phyloP scores from a whole-genome alignment of 768 basidiomycete genomes.

The Vararia minispora region DNA sequence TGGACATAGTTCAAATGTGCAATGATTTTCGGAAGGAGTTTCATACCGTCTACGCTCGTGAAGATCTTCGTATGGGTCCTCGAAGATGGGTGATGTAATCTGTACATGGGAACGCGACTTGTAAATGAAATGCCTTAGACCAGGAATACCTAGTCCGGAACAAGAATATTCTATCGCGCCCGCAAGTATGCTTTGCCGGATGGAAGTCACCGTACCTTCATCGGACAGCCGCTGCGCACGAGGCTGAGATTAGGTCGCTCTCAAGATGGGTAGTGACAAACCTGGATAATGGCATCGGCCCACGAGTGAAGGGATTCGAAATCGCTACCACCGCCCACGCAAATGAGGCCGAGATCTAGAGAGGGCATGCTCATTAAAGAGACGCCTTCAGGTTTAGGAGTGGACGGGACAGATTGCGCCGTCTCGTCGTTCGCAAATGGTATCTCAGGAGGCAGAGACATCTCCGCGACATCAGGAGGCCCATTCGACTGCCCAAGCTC shows the following conservation, averaged over 20 bases:
- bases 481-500: too few relatives aligned
- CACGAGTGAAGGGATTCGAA: conserved; percentile 76
- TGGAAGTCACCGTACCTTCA: conserved; percentile 44
- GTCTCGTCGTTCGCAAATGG: too few relatives aligned
- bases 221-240: conserved; percentile 45
- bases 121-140: conserved; percentile 90
- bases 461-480: too few relatives aligned
- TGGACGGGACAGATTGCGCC: too few relatives aligned
- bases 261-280: conserved; percentile 19
- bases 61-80: conserved; percentile 66
- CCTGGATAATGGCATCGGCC: conserved; percentile 57
- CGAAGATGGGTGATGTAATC: conserved; percentile 75
- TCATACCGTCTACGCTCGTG: conserved; percentile 51
- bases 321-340: conserved; percentile 73
- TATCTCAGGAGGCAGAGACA: too few relatives aligned
- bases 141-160: conserved; percentile 76
- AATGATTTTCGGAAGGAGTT: background rate
- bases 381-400: too few relatives aligned
- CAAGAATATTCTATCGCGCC: conserved; percentile 54
- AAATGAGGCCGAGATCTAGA: conserved; percentile 49
- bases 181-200: conserved; percentile 35
- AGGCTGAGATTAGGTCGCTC: background rate
- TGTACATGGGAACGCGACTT: conserved; percentile 87
- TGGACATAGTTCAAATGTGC: conserved; percentile 7
- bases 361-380: too few relatives aligned